Evolutionary conservation across 225 moss, liverwort and hornwort genomes (phyloP), one percentile per base, ranked within the genome.

Genomic region (Marchantia paleacea): DNA sequence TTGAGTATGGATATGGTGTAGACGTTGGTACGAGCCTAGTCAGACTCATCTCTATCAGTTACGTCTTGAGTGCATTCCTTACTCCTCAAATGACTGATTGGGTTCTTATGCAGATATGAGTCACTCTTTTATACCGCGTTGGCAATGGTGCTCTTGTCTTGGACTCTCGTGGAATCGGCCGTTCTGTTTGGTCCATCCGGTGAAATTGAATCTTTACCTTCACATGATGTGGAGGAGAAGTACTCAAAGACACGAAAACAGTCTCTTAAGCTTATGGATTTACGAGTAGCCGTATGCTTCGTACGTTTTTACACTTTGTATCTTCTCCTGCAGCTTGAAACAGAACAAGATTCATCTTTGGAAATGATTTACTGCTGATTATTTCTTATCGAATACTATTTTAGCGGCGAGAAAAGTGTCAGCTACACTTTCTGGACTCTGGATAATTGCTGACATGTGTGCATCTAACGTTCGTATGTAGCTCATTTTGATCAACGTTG

Each of bases 161-260:
- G 97, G 97, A 87, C 92, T 70, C 89, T 99, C 60, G 93, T 99
- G 68, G 97, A 99, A 81, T 95, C 97, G 75, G 86, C 89, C 51
- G 88, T 91, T 60, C 88, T 86, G 50, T 90, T 93, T 78, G 89
- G 91, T 73, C 86, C 88, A 81, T 60, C 75, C 72, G 76, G 25
- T 73, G 72, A 79, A 76, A 52, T 75, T 50, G 82, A 77, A 7
- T 75, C 76, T 19, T 20, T 73, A 9, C 81, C 39, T 19, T 51
- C 70, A 2, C 75, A 75, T 25, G 62, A 84, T 69, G 82, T 77
- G 63, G 84, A 82, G 73, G 87, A 80, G 24, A 84, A 84, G 62
- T 80, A 77, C 72, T 49, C 72, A 39, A 20, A 62, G 66, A 77
- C 80, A 73, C 25, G 82, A 77, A n/a, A 69, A 78, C 87, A 81